Evolutionary conservation across 2,329 filamentous ascomycete species (phyloP).

Genomic region (Neofusicoccum ribis): DNA sequence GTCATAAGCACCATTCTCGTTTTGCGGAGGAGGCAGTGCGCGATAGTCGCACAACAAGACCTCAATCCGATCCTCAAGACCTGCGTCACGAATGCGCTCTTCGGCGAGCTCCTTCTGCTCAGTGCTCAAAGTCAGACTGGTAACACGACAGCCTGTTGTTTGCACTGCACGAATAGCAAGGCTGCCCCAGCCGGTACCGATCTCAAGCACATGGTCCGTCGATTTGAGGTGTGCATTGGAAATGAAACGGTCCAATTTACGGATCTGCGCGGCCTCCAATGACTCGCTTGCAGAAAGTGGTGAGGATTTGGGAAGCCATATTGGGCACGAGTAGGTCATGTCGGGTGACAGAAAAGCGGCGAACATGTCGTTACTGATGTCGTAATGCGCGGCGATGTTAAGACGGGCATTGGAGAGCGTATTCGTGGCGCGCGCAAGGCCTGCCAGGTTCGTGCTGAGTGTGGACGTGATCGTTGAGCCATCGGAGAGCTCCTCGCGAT

Average conservation of each 20-base stretch:
- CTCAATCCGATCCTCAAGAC: slow-evolving; percentile 61
- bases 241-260: slow-evolving; percentile 67
- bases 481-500: slow-evolving; percentile 64
- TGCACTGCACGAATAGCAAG: slow-evolving; percentile 70
- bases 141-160: slow-evolving; percentile 67
- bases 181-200: slow-evolving; percentile 74
- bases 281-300: slow-evolving; percentile 52
- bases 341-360: slow-evolving; percentile 71
- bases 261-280: slow-evolving; percentile 66
- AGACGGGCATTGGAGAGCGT: slow-evolving; percentile 57
- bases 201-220: slow-evolving; percentile 70
- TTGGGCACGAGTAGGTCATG: slow-evolving; percentile 74
- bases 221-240: slow-evolving; percentile 63
- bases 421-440: slow-evolving; percentile 50
- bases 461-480: slow-evolving; percentile 63
- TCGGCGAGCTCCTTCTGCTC: slow-evolving; percentile 71
- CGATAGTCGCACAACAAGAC: slow-evolving; percentile 71
- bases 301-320: slow-evolving; percentile 57
- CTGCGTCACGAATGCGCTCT: slow-evolving; percentile 61
- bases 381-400: slow-evolving; percentile 72
- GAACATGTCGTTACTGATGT: slow-evolving; percentile 76
- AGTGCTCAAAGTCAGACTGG: slow-evolving; percentile 65
- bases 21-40: slow-evolving; percentile 51
- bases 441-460: slow-evolving; percentile 58
- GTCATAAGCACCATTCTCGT: slow-evolving; percentile 56